Conservation (phyloP, 164 flowering plant species). For the Akebia trifoliata region DNA sequence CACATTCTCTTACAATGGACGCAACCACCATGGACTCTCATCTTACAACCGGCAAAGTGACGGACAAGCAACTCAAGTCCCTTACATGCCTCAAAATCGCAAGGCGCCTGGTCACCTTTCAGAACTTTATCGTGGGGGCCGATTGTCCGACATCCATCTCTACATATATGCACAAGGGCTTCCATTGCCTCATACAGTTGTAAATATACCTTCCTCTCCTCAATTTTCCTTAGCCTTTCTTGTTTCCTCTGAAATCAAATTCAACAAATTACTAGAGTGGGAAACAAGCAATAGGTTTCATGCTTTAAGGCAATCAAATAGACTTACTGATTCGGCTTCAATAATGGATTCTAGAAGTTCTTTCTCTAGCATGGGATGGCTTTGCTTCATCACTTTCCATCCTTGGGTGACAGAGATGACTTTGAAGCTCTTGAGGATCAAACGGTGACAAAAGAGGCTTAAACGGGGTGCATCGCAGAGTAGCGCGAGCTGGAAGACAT, state of each 20-base stretch:
- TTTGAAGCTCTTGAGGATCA: conserved; percentile 50
- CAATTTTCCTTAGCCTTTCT: conserved; percentile 41
- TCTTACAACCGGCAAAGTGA: conserved; percentile 82
- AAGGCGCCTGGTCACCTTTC: conserved; percentile 45
- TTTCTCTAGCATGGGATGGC: conserved; percentile 70
- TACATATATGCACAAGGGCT: conserved; percentile 81
- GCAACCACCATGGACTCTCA: conserved; percentile 75
- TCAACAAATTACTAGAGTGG: not conserved
- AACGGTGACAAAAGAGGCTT: conserved; percentile 56
- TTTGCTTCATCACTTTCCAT: conserved; percentile 70
- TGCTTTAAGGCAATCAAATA: not conserved
- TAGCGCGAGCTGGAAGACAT: conserved; percentile 66
- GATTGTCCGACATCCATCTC: conserved; percentile 87
- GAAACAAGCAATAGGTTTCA: too few species aligned
- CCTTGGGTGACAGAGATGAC: conserved; percentile 52
- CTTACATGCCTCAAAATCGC: conserved; percentile 65
- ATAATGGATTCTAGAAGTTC: conserved; percentile 43
- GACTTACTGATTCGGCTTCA: conserved; percentile 48
- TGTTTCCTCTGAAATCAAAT: conserved; percentile 43
- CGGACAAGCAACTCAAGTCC: conserved; percentile 76
- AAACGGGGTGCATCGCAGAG: conserved; percentile 83
- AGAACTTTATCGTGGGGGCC: conserved; percentile 74
- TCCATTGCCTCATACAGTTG: conserved; percentile 90
- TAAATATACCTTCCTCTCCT: conserved; percentile 56
- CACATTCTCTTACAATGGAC: conserved; percentile 94